Conservation (phyloP, 345 rosid species). For the Hibiscus tridactylites region DNA sequence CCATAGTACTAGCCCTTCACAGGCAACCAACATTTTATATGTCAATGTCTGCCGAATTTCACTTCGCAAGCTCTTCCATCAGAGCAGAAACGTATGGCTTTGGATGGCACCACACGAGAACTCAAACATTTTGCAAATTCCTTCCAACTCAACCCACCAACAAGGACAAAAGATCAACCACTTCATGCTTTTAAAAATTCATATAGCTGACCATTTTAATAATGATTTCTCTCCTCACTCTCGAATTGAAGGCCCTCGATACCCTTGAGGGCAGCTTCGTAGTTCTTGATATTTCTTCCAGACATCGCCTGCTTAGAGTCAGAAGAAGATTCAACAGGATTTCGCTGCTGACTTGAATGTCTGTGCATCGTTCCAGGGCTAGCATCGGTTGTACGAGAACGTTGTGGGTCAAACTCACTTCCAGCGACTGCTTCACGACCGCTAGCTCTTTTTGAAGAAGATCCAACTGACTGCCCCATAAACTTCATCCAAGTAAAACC, state of each 20-base stretch:
- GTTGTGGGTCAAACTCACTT: constrained; percentile 49
- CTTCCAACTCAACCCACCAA: no score
- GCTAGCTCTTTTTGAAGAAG: constrained; percentile 19
- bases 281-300: constrained; percentile 26
- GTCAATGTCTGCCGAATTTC: no score
- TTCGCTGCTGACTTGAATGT: constrained; percentile 40
- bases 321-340: constrained; percentile 35
- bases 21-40: no score
- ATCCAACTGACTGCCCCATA: constrained; percentile 59
- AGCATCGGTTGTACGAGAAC: constrained; percentile 37
- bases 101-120: no score
- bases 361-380: constrained; percentile 43
- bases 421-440: constrained; percentile 60
- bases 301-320: constrained; percentile 59
- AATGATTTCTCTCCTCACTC: constrained; percentile 8
- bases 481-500: constrained; percentile 14
- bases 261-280: constrained; percentile 13
- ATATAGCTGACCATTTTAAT: background rate
- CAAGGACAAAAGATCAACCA: constrained; percentile 2
- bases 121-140: no score
- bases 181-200: background rate
- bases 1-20: no score
- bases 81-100: no score
- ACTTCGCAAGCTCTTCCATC: no score
- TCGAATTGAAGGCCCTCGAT: constrained; percentile 9